phyloP scores from a whole-genome alignment of 2,329 filamentous ascomycete species.

The Rutstroemia sp. region DNA sequence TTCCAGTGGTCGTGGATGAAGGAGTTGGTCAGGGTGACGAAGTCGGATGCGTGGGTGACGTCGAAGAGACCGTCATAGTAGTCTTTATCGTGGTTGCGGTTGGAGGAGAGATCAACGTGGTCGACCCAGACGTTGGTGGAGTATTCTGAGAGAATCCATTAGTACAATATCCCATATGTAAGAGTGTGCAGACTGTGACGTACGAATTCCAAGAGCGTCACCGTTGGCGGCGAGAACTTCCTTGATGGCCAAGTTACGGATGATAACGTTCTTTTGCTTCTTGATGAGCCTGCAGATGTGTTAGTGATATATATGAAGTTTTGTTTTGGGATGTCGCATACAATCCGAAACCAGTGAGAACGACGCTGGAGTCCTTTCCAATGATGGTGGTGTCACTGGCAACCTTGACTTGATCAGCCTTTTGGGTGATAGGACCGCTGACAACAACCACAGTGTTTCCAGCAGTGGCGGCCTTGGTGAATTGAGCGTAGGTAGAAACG shows the following conservation, averaged over 20 bases:
- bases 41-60: slow-evolving; percentile 38
- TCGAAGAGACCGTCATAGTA: slow-evolving; percentile 37
- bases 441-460: slow-evolving; percentile 4
- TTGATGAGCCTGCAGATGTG: neutral
- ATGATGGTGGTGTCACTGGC: slow-evolving; percentile 7
- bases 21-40: slow-evolving; percentile 36
- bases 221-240: slow-evolving; percentile 39
- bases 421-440: neutral
- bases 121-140: slow-evolving; percentile 8
- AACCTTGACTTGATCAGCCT: neutral
- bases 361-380: neutral
- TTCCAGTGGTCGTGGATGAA: slow-evolving; percentile 37
- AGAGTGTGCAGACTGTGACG: slow-evolving; percentile 15
- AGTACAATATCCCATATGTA: neutral
- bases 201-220: slow-evolving; percentile 44
- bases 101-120: slow-evolving; percentile 26
- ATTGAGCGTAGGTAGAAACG: slow-evolving; percentile 37
- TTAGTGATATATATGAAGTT: neutral
- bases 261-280: slow-evolving; percentile 43
- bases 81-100: slow-evolving; percentile 34
- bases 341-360: slow-evolving; percentile 6
- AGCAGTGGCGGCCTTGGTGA: slow-evolving; percentile 17
- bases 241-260: slow-evolving; percentile 47
- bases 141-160: neutral
- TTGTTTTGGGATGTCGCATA: neutral